phyloP scores from a whole-genome alignment of 2,329 filamentous ascomycete genomes.

The Neofusicoccum ribis region DNA sequence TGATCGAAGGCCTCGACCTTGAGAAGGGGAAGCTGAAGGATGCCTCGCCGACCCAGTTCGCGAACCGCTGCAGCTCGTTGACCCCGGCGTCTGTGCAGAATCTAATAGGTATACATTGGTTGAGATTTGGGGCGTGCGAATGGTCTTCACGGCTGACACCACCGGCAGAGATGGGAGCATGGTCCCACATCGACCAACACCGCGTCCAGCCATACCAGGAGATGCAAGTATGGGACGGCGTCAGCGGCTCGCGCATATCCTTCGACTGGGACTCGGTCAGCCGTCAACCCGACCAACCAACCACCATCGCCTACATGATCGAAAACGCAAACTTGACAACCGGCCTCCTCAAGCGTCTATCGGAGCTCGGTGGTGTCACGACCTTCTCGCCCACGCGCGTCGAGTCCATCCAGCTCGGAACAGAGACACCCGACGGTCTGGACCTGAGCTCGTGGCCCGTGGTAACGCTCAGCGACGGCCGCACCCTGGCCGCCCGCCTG shows the following conservation, averaged over 20 bases:
- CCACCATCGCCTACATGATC: conserved; percentile 89
- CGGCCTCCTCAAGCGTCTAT: conserved; percentile 70
- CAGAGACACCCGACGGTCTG: conserved; percentile 59
- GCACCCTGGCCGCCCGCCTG: conserved; percentile 73
- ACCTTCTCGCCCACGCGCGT: conserved; percentile 78
- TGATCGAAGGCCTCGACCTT: conserved; percentile 88
- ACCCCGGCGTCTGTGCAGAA: conserved; percentile 86
- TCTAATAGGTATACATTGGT: conserved; percentile 54
- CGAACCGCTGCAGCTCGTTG: conserved; percentile 93
- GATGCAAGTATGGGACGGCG: conserved; percentile 98
- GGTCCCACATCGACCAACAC: conserved; percentile 70
- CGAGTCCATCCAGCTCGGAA: conserved; percentile 74
- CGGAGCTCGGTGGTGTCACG: conserved; percentile 66
- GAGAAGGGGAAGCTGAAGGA: conserved; percentile 62
- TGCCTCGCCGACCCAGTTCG: conserved; percentile 68
- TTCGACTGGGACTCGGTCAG: conserved; percentile 70
- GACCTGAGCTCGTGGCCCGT: conserved; percentile 89
- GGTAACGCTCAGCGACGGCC: conserved; percentile 69
- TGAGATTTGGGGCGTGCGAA: background rate
- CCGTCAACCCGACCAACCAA: conserved; percentile 44
- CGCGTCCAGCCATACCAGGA: conserved; percentile 87
- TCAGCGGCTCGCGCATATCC: conserved; percentile 81
- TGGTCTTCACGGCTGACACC: conserved; percentile 13
- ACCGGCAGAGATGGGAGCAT: conserved; percentile 69
- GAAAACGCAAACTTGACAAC: conserved; percentile 90